Conservation (phyloP, 2,329 filamentous ascomycete genomes). For the Zarea fungicola region DNA sequence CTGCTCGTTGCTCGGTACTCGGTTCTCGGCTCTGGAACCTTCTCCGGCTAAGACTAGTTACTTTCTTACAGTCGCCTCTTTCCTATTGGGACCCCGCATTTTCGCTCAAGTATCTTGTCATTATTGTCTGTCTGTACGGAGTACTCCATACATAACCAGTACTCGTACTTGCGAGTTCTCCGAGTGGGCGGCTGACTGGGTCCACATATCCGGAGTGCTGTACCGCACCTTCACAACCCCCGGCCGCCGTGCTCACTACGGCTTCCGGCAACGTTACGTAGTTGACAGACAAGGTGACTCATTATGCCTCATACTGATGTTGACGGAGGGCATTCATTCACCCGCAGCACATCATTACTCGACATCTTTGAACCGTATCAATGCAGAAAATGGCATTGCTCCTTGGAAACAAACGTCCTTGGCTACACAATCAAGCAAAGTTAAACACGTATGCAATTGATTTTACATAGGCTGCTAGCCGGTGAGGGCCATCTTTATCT, state of each 20-base stretch:
- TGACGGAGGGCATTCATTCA: too few relatives aligned
- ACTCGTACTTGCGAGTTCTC: constrained; percentile 6
- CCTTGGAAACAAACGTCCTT: too few relatives aligned
- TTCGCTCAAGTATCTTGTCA: not conserved
- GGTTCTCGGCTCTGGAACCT: constrained; percentile 5
- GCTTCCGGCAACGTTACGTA: too few relatives aligned
- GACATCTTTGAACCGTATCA: too few relatives aligned
- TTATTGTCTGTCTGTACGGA: not conserved
- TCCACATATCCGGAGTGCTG: not conserved
- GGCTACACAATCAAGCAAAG: too few relatives aligned
- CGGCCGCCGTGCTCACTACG: not conserved
- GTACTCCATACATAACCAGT: not conserved
- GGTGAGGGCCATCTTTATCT: constrained; percentile 2
- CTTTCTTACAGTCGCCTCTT: not conserved
- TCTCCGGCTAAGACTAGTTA: not conserved
- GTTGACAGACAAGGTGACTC: not conserved
- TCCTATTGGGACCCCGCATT: too few relatives aligned
- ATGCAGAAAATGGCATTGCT: too few relatives aligned
- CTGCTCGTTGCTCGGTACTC: too few relatives aligned
- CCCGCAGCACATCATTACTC: not conserved
- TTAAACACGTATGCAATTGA: too few relatives aligned
- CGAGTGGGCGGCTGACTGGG: not conserved
- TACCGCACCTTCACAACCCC: not conserved
- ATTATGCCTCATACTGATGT: not conserved
- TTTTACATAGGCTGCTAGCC: not conserved